Base-by-base conservation (phyloP, 495 filamentous ascomycete genomes). In the Glonium stellatum region DNA sequence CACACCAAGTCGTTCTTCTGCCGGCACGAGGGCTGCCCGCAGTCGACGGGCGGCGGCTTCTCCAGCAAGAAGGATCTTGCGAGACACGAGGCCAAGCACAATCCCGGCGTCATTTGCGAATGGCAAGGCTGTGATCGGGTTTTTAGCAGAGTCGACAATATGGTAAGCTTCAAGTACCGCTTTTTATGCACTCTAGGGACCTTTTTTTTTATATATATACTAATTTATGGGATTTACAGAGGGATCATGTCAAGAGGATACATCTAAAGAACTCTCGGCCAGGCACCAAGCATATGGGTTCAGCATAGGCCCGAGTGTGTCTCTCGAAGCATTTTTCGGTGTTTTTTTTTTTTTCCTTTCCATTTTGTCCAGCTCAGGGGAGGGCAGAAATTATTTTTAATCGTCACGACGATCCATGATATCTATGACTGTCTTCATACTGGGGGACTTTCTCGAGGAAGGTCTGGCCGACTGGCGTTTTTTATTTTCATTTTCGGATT, bases 121-220 rank as follows among this genome's bases (percentile, higher is more conserved):
- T 84, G 78, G 77, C 72, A 76, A 22, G 80, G 76, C 2, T 86
- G 83, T 64, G 77, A 75, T 13, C 69, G 81, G 52, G 73, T 85
- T 9, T 86, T 86, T 61, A 84, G 81, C 69, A 72, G 83, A 23
- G 77, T 83, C 11, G 83, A 86, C 58, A 86, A 86, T 64, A 86
- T 86, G 83, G 72, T 75, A 59, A 49, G 72, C 57, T 65, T 63
- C 55, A 31, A 31, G 3, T 31, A 31, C n/a, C n/a, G n/a, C n/a
- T 31, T 3, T 31, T 31, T 31, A 3, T 6, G 6, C 3, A 31
- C 27, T 31, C 6, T 31, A 31, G 6, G n/a, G n/a, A 13, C 5
- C 13, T 19, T 48, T n/a, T 1, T 48, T 18, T 48, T 19, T n/a
- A 48, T 1, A 1, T 9, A n/a, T 48, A 8, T 18, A 18, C 22